Evolutionary conservation across 805 yeast genomes (phyloP), one percentile per base, ranked within the genome.

Genomic region (Priceomyces medius): DNA sequence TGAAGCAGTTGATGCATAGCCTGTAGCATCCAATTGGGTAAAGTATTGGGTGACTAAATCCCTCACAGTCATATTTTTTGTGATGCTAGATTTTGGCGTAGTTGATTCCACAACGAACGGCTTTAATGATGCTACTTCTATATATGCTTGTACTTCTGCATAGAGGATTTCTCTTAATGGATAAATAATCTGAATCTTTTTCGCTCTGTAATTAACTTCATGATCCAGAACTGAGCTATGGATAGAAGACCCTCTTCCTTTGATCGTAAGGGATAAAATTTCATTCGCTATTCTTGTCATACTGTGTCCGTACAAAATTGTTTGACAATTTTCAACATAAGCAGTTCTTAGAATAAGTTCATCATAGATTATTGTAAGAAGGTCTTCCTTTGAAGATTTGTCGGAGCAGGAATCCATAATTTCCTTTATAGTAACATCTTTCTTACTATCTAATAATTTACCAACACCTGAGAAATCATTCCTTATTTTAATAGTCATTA

Each of bases 1-100:
- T 0, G 97, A 85, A 2, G 90, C 89, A 2, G 91, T 86, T 42
- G 91, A 87, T 0, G 96, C 89, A 56, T 89, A 89, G 12, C 81
- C 89, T 7, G 69, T 66, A 4, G 73, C 73, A 54, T 88, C 96
- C 18, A 90, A 79, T 24, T 73, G 71, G 21, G 68, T 73, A 51
- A 88, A 88, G 60, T 91, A 91, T 37, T 80, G 76, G 20, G 79
- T 69, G 1, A 89, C 81, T 37, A 91, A 72, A 54, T 88, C 95
- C 52, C 86, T 83, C 14, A 91, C 83, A 2, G 96, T 85, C 74
- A 83, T 85, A 50, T 83, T 81, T 56, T 81, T 85, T 13, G 81
- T 74, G 42, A 81, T 75, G 21, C 67, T 68, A 4, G 68, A 61
- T 31, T 54, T 51, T 29, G 23, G 6, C 4, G 44, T 41, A 4